Conservation (phyloP, 768 basidiomycete species). For the Astraeus odoratus region DNA sequence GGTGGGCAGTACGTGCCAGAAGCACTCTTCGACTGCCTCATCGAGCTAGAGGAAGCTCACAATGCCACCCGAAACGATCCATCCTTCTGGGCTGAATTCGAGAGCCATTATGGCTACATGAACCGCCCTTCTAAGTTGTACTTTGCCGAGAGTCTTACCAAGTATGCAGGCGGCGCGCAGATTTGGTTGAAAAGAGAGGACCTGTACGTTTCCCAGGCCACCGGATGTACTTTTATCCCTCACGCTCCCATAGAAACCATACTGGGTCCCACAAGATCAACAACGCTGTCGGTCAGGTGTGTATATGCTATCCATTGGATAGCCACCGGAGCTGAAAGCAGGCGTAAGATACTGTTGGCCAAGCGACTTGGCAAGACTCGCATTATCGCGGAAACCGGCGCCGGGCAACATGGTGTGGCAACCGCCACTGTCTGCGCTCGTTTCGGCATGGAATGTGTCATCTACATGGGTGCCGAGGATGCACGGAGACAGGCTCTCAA, state of each 20-base stretch:
- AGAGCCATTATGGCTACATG: conserved; percentile 85
- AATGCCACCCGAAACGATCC: conserved; percentile 82
- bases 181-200: conserved; percentile 99
- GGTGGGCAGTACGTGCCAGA: conserved; percentile 98
- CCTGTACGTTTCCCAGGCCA: conserved; percentile 41
- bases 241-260: conserved; percentile 62
- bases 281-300: conserved; percentile 92
- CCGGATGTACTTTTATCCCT: conserved; percentile 1
- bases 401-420: conserved; percentile 98
- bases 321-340: conserved; percentile 4
- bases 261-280: conserved; percentile 99
- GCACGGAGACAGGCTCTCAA: conserved; percentile 94
- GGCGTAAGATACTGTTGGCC: conserved; percentile 80
- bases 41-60: conserved; percentile 89
- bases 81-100: conserved; percentile 87
- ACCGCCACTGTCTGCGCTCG: conserved; percentile 97
- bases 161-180: conserved; percentile 84
- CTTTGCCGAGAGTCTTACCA: conserved; percentile 84
- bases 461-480: conserved; percentile 99
- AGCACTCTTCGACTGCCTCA: conserved; percentile 85
- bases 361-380: conserved; percentile 88
- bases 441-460: conserved; percentile 89
- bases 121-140: conserved; percentile 92
- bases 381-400: conserved; percentile 98
- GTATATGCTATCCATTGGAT: conserved; percentile 10